Percentiles rank a stretch among this genome's conserved stretches.
These are phyloP conservation scores for Luzula sylvatica DNA, from an alignment of 176 grass and related monocot genomes.

Conservation along the genomic window DNA sequence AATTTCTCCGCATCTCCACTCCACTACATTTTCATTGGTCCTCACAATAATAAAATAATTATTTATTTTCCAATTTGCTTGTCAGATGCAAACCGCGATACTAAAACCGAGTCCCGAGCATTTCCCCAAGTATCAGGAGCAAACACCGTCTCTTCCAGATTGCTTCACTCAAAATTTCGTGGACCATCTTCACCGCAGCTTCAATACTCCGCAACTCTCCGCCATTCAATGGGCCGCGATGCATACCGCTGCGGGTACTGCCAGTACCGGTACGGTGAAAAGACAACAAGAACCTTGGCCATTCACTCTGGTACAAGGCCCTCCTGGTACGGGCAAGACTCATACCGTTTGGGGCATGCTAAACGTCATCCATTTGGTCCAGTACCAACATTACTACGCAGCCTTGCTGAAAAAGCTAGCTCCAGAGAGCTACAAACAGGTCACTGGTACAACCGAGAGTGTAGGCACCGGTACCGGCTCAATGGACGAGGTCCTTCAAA, in stretches of 20 bases:
- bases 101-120: slow-evolving; percentile 94
- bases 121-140: slow-evolving; percentile 94
- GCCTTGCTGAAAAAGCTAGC: slow-evolving; percentile 96
- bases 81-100: slow-evolving; percentile 98
- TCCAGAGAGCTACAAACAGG: slow-evolving; percentile 97
- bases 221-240: slow-evolving; percentile 99
- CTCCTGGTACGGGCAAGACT: slow-evolving; percentile 94
- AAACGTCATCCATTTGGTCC: slow-evolving; percentile 99
- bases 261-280: slow-evolving; percentile 53
- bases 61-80: too few relatives aligned
- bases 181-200: slow-evolving; percentile 66
- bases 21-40: neutral
- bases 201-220: slow-evolving; percentile 78
- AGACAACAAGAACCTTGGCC: slow-evolving; percentile 98
- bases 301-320: slow-evolving; percentile 97
- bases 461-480: slow-evolving; percentile 59
- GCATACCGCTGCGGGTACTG: slow-evolving; percentile 92
- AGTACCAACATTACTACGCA: slow-evolving; percentile 98
- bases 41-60: too few relatives aligned
- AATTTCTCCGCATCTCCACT: neutral
- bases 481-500: slow-evolving; percentile 95
- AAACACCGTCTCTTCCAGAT: slow-evolving; percentile 80
- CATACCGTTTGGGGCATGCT: slow-evolving; percentile 99
- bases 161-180: slow-evolving; percentile 93
- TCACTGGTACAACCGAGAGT: slow-evolving; percentile 37